These are phyloP conservation scores for Simmondsia chinensis DNA, from an alignment of 148 eudicot species.

Conservation along the genomic window DNA sequence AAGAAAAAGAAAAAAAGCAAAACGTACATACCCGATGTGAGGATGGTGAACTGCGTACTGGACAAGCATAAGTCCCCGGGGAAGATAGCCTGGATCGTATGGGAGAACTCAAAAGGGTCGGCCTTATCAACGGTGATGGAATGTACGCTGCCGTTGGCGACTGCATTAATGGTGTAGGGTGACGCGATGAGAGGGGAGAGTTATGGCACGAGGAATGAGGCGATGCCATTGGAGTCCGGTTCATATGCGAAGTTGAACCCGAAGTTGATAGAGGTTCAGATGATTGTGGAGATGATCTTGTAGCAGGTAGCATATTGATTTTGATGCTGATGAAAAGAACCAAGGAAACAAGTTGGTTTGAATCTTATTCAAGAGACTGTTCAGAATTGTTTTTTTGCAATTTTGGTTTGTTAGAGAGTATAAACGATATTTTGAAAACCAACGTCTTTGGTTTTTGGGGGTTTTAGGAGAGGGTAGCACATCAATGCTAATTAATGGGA, in stretches of 20 bases:
- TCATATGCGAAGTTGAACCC: constrained; percentile 12
- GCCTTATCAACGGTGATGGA: constrained; percentile 45
- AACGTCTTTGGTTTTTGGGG: no score
- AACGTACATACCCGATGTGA: constrained; percentile 23
- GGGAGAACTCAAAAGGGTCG: constrained; percentile 44
- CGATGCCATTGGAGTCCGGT: constrained; percentile 28
- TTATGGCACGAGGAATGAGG: constrained; percentile 41
- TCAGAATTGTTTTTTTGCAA: no score
- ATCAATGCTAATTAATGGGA: no score
- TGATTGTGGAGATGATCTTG: constrained; percentile 37
- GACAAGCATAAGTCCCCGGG: constrained; percentile 19
- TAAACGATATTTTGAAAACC: no score
- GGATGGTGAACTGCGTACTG: constrained; percentile 25
- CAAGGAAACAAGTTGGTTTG: neutral
- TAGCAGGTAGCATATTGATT: constrained; percentile 46
- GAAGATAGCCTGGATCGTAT: constrained; percentile 30
- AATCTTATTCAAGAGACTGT: no score
- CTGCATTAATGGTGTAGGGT: constrained; percentile 23
- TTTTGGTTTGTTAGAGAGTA: no score
- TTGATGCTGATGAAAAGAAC: constrained; percentile 31
- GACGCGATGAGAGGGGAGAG: constrained; percentile 23
- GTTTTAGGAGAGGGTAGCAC: no score
- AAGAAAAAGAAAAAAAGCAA: no score
- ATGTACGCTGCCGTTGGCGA: constrained; percentile 45
- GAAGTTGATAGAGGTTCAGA: constrained; percentile 26